Conservation (phyloP, 1,284 basidiomycete species). For the Cerioporus squamosus region DNA sequence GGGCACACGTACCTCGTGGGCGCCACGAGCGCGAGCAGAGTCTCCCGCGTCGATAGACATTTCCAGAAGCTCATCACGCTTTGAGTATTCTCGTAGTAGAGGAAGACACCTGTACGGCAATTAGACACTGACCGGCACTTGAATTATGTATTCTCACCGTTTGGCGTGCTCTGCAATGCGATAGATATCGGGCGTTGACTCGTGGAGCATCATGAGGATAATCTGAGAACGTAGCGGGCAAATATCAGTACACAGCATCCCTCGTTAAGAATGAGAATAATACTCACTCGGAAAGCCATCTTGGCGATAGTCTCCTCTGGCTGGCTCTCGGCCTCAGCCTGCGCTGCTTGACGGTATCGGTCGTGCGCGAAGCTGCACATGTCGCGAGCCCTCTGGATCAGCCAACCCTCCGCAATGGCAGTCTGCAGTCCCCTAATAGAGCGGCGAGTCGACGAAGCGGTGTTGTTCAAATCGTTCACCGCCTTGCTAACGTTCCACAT, state of each 20-base stretch:
- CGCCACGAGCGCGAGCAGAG: conserved; percentile 68
- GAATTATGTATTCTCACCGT: conserved; percentile 40
- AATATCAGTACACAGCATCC: not conserved
- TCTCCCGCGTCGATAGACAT: conserved; percentile 70
- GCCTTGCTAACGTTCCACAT: conserved; percentile 56
- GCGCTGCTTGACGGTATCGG: conserved; percentile 70
- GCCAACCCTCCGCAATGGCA: conserved; percentile 71
- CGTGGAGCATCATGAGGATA: conserved; percentile 72
- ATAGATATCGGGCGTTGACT: conserved; percentile 61
- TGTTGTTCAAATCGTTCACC: conserved; percentile 47
- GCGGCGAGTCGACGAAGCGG: conserved; percentile 45
- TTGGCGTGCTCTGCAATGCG: conserved; percentile 72
- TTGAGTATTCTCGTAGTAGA: conserved; percentile 60
- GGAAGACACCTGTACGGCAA: conserved; percentile 54
- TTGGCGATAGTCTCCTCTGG: conserved; percentile 57
- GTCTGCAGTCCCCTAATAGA: conserved; percentile 71
- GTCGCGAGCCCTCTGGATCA: conserved; percentile 69
- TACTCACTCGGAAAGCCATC: conserved; percentile 66
- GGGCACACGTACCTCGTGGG: conserved; percentile 58
- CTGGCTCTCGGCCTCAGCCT: conserved; percentile 56
- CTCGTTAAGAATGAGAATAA: not conserved
- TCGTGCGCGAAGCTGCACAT: conserved; percentile 79
- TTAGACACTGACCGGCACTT: not conserved
- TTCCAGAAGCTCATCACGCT: conserved; percentile 61
- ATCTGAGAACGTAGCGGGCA: conserved; percentile 46